Base-by-base conservation (phyloP, 2,329 filamentous ascomycete genomes). In the Clonostachys rosea region DNA sequence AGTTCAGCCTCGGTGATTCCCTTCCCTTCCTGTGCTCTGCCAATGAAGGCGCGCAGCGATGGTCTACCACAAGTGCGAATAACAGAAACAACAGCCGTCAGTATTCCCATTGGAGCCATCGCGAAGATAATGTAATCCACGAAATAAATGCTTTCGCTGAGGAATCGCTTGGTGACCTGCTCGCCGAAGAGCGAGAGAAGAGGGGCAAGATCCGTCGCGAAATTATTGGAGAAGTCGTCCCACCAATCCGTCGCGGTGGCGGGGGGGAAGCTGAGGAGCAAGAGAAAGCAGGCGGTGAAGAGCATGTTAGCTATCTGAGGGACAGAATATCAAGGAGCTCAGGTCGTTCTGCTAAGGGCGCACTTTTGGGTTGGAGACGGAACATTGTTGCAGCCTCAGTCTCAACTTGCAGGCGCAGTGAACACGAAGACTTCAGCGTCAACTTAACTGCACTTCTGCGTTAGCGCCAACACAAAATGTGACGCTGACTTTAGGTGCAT, bases 101-200 rank as follows among this genome's bases (percentile, higher is more conserved):
- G 49, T 24, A 74, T 65, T 1, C 70, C 70, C 1, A 71, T 34
- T 0, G 66, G 66, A 0, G 54, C 63, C 52, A 66, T 59, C 2
- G 64, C 62, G 7, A 68, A 57, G 5, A 68, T 59, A 24, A 67
- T 50, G 34, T 59, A 53, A 42, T 69, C 67, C 0, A 59, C 47
- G 5, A 47, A 53, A 2, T 51, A 54, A 1, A 59, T 53, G 1
- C 58, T 59, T 59, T 66, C 59, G 49, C 62, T 69, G 3, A 71
- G 54, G 41, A 63, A 71, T 36, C 70, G 65, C 37, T 64, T 66
- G 0, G 68, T 68, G 2, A 67, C 57, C 2, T 61, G 56, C 34
- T 71, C 67, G 8, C 67, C 67, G 24, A 70, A 69, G 0, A 71
- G 54, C 0, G 62, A 53, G 2, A 71, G 50, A 2, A 70, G 49